Conservation (phyloP, 2,329 filamentous ascomycete genomes). For the Anthostomella pinea region DNA sequence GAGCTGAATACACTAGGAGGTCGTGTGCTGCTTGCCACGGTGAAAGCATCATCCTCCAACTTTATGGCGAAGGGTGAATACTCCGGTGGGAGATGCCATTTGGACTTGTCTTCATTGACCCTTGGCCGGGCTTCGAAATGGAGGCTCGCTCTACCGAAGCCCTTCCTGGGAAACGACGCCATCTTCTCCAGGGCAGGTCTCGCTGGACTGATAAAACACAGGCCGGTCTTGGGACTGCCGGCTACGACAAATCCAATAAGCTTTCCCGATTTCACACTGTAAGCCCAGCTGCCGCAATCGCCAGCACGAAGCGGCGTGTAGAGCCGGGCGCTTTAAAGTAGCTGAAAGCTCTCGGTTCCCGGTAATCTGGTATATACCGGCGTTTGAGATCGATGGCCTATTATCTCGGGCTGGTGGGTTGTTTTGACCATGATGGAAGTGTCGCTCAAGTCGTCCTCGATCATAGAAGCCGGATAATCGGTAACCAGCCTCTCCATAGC, state of each 20-base stretch:
- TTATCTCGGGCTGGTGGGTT: conserved; percentile 7
- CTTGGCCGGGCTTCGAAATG: too few species aligned
- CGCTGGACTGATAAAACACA: conserved; percentile 11
- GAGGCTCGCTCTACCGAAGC: too few species aligned
- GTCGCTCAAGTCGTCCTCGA: background rate
- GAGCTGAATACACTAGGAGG: too few species aligned
- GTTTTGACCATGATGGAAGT: conserved; percentile 8
- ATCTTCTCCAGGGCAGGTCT: background rate
- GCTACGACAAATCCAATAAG: conserved; percentile 11
- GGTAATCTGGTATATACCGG: conserved; percentile 11
- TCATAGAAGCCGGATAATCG: background rate
- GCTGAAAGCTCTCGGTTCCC: conserved; percentile 7
- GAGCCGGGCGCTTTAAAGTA: conserved; percentile 7
- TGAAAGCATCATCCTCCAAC: too few species aligned
- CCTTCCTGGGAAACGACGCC: conserved; percentile 1
- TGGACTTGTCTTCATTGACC: too few species aligned
- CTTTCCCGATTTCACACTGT: background rate
- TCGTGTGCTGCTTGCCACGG: too few species aligned
- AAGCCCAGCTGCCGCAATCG: conserved; percentile 16
- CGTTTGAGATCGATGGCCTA: conserved; percentile 5
- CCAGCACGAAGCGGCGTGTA: conserved; percentile 4
- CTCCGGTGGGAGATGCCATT: too few species aligned
- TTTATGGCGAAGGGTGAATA: too few species aligned
- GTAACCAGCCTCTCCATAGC: too few species aligned
- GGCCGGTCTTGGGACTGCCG: conserved; percentile 7